phyloP scores from a whole-genome alignment of 2,329 filamentous ascomycete species.

The Microsporum canis region DNA sequence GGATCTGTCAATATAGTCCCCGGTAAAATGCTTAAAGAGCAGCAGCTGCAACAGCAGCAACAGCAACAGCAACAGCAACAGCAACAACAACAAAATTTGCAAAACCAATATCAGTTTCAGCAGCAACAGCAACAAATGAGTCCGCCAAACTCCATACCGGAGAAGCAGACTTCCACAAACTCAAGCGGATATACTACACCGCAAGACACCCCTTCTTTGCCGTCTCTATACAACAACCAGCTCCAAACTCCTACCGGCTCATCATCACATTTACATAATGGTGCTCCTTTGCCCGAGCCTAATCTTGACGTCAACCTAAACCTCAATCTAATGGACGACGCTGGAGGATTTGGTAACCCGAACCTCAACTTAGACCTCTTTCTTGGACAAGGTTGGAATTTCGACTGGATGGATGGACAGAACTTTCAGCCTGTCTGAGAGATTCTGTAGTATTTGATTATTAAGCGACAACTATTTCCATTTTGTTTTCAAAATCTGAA shows the following conservation, averaged over 20 bases:
- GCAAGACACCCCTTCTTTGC: background rate
- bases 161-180: background rate
- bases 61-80: background rate
- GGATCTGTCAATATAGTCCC: slow-evolving; percentile 32
- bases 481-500: background rate
- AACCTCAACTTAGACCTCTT: slow-evolving; percentile 23
- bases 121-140: background rate
- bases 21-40: slow-evolving; percentile 22
- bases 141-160: background rate
- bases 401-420: slow-evolving; percentile 26
- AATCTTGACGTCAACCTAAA: slow-evolving; percentile 3
- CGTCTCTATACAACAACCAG: background rate
- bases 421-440: background rate
- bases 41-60: background rate
- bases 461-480: background rate
- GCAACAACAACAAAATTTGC: background rate
- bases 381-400: slow-evolving; percentile 31
- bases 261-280: background rate
- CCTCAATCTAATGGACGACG: slow-evolving; percentile 7
- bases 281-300: background rate
- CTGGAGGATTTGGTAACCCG: slow-evolving; percentile 18
- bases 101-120: background rate
- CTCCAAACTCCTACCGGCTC: background rate
- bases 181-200: slow-evolving; percentile 2
- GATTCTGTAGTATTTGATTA: background rate